Percentiles rank a stretch among this genome's conserved stretches.
Conservation (phyloP, 1,139 yeast species). For the Fermentozyma sake region DNA sequence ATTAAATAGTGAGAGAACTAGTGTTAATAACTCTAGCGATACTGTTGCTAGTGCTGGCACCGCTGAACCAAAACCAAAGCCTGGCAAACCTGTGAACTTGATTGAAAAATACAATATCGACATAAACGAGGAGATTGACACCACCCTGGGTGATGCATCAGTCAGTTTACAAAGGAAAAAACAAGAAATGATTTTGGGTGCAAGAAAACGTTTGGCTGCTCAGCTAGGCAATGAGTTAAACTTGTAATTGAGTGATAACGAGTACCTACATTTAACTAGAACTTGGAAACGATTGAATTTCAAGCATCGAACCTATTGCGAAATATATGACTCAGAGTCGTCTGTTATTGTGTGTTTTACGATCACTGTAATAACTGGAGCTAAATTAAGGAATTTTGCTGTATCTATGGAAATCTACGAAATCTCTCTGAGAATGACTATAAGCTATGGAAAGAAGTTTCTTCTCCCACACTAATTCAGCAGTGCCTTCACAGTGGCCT, state of each 20-base stretch:
- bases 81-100: conserved; percentile 19
- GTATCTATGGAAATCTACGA: no score
- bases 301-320: no score
- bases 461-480: no score
- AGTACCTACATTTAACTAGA: conserved; percentile 4
- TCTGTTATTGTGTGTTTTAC: no score
- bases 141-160: conserved; percentile 15
- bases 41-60: conserved; percentile 5
- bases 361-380: no score
- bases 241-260: conserved; percentile 4
- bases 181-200: conserved; percentile 42
- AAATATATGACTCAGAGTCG: no score
- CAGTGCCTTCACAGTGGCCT: no score
- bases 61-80: conserved; percentile 5
- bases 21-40: neutral
- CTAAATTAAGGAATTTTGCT: no score
- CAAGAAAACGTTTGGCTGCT: conserved; percentile 38
- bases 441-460: no score
- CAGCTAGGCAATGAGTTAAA: conserved; percentile 28
- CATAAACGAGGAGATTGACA: conserved; percentile 9
- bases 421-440: no score
- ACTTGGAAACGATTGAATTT: no score
- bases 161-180: conserved; percentile 19
- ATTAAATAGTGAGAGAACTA: conserved; percentile 2
- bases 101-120: conserved; percentile 32